A percentile compares a stretch with the other conserved stretches of the same genome.
Evolutionary conservation across 768 basidiomycete genomes (phyloP).

Genomic region (Lyophyllum decastes): DNA sequence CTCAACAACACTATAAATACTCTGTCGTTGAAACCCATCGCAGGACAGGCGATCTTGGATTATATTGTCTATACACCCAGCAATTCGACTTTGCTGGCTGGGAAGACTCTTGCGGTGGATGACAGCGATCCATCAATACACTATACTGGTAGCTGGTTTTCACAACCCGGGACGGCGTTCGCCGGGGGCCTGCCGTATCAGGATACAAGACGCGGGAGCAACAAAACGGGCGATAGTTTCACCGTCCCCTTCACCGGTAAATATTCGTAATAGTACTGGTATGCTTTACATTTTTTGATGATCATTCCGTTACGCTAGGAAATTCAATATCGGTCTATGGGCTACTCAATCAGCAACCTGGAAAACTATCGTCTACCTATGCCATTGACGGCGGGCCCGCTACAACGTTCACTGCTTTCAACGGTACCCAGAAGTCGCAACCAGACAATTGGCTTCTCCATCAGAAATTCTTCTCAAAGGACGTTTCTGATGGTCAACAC

Average conservation of each 20-base stretch:
- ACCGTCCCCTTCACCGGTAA: slow-evolving; percentile 1
- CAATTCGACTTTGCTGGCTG: neutral
- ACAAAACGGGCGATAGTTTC: slow-evolving; percentile 3
- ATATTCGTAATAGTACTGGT: too few relatives aligned
- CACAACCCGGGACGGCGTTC: neutral
- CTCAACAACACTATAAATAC: neutral
- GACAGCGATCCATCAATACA: slow-evolving; percentile 6
- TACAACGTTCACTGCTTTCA: neutral
- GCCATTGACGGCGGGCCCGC: neutral
- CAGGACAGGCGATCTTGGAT: slow-evolving; percentile 5
- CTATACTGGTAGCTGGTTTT: slow-evolving; percentile 2
- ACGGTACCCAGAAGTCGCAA: neutral
- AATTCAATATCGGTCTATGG: slow-evolving; percentile 8
- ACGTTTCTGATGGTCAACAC: slow-evolving; percentile 2
- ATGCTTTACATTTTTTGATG: too few relatives aligned
- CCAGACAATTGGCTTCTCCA: neutral
- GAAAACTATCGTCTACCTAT: slow-evolving; percentile 5
- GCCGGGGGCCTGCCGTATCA: neutral
- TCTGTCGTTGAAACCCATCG: neutral
- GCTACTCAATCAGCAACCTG: neutral
- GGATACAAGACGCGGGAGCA: slow-evolving; percentile 2
- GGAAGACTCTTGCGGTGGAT: slow-evolving; percentile 2
- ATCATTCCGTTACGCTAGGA: neutral
- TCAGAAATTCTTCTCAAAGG: slow-evolving; percentile 6
- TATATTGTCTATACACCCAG: slow-evolving; percentile 5